Base-by-base conservation (phyloP, 2,329 filamentous ascomycete species). In the Phialophora verrucosa region DNA sequence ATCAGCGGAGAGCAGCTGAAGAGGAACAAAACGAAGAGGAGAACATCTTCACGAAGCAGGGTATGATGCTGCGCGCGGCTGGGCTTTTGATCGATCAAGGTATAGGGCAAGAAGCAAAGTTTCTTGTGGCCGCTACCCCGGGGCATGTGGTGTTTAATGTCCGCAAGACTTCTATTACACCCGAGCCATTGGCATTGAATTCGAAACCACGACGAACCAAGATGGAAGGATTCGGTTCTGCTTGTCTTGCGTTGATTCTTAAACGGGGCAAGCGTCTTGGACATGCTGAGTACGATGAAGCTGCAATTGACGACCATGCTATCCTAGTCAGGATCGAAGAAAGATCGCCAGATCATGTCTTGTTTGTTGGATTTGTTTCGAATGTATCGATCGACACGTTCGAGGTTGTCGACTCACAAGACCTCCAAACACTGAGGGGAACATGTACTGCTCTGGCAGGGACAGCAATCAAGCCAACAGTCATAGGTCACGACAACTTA, bases 201-300 rank as follows among this genome's bases (percentile, higher is more conserved):
- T 27, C 49, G 14, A 27, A 12, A 14, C 7, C 10, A 53, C 23
- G 14, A 29, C 20, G 20, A 4, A 53, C 49, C 12, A 17, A 53
- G 11, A 6, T 53, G 23, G 49, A 27, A 29, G 20, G 20, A 29
- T 10, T 17, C 8, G 23, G 11, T 23, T 27, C 49, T 53, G 23
- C 10, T 14, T 20, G 27, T 7, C 20, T 53, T 25, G 49, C 49
- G 27, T 29, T 53, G 20, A 27, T 53, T 7, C 27, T 53, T 5
- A 53, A 53, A 14, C 49, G 49, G 27, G 49, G 49, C 49, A 53
- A 53, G 49, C 49, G 49, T 12, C 20, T 53, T 29, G 27, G 27
- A 29, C 23, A 14, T 23, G 49, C 49, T 29, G 49, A 53, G 14
- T 53, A 27, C 20, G 49, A 53, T 14, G 49, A 53, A 25, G 20